Evolutionary conservation across 176 grass and related monocot species (phyloP).

Genomic region (Aechmea fasciata): DNA sequence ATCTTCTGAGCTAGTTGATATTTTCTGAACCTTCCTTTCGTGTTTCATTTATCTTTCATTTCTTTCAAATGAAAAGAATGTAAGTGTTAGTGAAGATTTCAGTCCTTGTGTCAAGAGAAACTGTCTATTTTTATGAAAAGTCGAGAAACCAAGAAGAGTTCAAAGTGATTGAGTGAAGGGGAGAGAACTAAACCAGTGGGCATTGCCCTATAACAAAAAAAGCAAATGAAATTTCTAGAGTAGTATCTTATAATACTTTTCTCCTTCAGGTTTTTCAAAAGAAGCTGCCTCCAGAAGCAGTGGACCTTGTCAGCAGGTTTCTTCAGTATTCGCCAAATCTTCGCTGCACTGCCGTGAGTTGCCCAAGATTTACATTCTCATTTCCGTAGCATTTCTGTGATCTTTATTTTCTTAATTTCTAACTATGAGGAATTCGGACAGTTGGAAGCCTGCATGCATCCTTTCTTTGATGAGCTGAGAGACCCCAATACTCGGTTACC

Average conservation of each 20-base stretch:
- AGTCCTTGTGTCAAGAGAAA: too few relatives aligned
- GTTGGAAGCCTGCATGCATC: constrained; percentile 92
- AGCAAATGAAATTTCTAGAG: background rate
- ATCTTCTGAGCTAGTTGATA: background rate
- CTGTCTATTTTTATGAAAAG: too few relatives aligned
- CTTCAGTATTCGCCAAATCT: constrained; percentile 91
- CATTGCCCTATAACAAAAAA: background rate
- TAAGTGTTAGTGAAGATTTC: too few relatives aligned
- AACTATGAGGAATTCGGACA: constrained; percentile 19
- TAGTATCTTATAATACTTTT: background rate
- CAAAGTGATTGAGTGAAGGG: background rate
- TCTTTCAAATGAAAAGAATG: background rate
- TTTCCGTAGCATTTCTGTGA: background rate
- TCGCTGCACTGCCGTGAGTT: constrained; percentile 81
- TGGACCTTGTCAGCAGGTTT: constrained; percentile 86
- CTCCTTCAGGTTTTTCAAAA: constrained; percentile 82
- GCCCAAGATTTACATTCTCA: background rate
- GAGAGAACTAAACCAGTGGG: background rate
- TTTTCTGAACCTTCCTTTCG: background rate
- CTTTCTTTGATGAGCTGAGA: constrained; percentile 92
- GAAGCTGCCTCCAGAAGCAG: constrained; percentile 68
- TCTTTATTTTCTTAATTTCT: constrained; percentile 12
- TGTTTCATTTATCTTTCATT: too few relatives aligned
- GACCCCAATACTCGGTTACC: constrained; percentile 71
- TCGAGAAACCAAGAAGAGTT: too few relatives aligned